phyloP scores from a whole-genome alignment of 2,329 filamentous ascomycete species.

The Myriosclerotinia duriaeana region DNA sequence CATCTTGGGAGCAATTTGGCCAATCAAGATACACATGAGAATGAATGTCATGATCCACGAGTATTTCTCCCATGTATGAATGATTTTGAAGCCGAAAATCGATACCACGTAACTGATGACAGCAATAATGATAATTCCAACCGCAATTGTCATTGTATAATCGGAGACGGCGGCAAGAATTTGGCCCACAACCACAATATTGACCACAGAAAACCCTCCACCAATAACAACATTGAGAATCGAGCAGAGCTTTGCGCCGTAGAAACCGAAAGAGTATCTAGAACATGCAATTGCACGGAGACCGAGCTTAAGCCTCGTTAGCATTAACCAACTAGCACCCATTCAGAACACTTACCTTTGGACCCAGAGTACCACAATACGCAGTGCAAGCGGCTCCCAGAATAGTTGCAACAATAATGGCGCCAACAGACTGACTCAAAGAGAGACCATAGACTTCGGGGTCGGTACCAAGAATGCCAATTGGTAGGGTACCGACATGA shows the following conservation, averaged over 20 bases:
- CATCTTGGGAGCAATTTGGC: conserved; percentile 47
- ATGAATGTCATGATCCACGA: conserved; percentile 50
- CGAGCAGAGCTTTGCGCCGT: conserved; percentile 49
- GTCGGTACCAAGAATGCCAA: conserved; percentile 46
- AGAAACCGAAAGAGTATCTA: conserved; percentile 52
- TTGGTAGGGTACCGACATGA: conserved; percentile 43
- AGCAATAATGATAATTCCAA: conserved; percentile 40
- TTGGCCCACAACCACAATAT: conserved; percentile 48
- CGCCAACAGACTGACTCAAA: conserved; percentile 46
- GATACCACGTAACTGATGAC: conserved; percentile 37
- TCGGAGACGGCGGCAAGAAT: conserved; percentile 39
- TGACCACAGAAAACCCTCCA: conserved; percentile 45
- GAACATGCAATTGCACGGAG: conserved; percentile 48
- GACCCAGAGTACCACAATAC: conserved; percentile 46
- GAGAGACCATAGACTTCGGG: conserved; percentile 49
- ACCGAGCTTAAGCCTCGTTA: conserved; percentile 33
- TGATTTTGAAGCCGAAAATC: conserved; percentile 43
- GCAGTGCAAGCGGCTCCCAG: conserved; percentile 45
- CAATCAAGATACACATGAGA: conserved; percentile 50
- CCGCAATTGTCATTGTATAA: conserved; percentile 46
- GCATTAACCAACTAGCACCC: neutral
- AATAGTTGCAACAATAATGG: conserved; percentile 45
- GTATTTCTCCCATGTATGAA: conserved; percentile 50
- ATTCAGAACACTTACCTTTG: conserved; percentile 39
- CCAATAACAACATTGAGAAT: conserved; percentile 49